Evolutionary conservation across 352 stramenopile genomes (phyloP).

Genomic region (Peronospora farinosa): DNA sequence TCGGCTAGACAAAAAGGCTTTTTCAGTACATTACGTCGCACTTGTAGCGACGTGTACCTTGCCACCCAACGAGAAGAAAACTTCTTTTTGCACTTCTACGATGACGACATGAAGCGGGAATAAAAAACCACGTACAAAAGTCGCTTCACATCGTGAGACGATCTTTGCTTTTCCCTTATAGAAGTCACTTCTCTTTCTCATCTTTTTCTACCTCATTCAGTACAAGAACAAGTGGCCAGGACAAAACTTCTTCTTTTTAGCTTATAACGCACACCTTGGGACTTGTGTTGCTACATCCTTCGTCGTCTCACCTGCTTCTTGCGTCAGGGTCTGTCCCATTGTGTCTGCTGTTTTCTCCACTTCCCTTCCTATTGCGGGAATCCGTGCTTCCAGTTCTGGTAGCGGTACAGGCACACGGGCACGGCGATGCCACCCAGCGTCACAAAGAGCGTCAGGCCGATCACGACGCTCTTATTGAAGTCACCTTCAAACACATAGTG

Average conservation of each 20-base stretch:
- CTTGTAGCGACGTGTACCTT: no score
- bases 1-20: constrained; percentile 79
- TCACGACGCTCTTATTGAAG: constrained; percentile 69
- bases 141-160: no score
- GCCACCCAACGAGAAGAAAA: constrained; percentile 71
- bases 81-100: constrained; percentile 82
- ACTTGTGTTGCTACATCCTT: neutral
- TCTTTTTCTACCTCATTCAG: no score
- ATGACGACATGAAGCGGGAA: constrained; percentile 9
- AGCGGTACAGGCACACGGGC: constrained; percentile 58
- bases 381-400: constrained; percentile 88
- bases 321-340: neutral
- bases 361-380: constrained; percentile 71
- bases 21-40: no score
- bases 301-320: neutral
- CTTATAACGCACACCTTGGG: no score
- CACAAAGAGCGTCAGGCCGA: constrained; percentile 50
- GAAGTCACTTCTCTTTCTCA: no score
- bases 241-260: no score
- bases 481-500: constrained; percentile 80
- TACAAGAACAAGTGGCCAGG: no score
- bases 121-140: no score
- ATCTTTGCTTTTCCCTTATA: no score
- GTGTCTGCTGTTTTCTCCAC: neutral
- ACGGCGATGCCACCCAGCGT: constrained; percentile 58